Evolutionary conservation across 345 rosid genomes (phyloP).

Genomic region (Eucalyptus polybractea): DNA sequence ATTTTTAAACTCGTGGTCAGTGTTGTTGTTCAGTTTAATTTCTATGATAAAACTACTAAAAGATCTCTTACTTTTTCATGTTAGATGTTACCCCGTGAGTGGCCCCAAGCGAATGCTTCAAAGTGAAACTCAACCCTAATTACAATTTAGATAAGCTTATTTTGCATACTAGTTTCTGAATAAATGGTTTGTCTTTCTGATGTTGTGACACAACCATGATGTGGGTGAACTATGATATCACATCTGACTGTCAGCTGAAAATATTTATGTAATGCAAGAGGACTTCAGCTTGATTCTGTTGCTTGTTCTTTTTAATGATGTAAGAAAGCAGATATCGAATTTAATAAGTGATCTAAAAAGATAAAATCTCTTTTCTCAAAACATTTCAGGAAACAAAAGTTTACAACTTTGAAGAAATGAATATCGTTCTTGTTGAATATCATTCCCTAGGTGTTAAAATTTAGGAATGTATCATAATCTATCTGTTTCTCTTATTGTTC

Average conservation of each 20-base stretch:
- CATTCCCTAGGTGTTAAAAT: background rate
- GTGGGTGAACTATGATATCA: background rate
- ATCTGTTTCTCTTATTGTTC: background rate
- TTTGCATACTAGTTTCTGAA: background rate
- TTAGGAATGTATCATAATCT: background rate
- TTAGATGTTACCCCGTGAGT: background rate
- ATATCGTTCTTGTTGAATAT: background rate
- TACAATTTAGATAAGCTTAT: background rate
- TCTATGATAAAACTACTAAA: background rate
- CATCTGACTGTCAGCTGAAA: background rate
- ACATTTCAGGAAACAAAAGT: background rate
- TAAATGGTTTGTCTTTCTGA: background rate
- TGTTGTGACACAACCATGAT: background rate
- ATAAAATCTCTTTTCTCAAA: background rate
- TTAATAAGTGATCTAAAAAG: background rate
- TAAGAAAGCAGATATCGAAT: background rate
- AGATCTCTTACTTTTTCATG: background rate
- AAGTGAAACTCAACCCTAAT: background rate
- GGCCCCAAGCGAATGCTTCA: background rate
- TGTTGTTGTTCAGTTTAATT: background rate
- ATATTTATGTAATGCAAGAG: background rate
- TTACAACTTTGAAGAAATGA: background rate
- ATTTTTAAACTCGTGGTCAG: background rate
- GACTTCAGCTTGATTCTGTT: background rate
- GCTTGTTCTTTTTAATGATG: background rate